A percentile compares a stretch with the other conserved stretches of the same genome.
These are phyloP conservation scores for Takashimella tepidaria DNA, from an alignment of 1,284 basidiomycete species.

Conservation along the genomic window DNA sequence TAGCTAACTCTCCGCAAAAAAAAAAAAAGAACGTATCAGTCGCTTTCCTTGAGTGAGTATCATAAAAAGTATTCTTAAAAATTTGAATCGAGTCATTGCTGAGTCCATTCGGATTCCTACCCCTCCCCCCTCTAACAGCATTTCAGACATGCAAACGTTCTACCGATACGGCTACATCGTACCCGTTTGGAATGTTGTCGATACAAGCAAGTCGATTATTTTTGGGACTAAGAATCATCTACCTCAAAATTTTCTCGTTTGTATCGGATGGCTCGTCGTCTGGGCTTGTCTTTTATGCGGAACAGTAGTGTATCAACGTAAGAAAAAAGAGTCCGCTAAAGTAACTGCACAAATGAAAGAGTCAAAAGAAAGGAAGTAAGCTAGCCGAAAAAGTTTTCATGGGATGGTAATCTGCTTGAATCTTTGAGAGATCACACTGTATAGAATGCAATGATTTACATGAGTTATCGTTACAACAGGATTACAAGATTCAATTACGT, in stretches of 20 bases:
- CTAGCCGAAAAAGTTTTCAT: too few species aligned
- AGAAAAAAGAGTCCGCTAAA: slow-evolving; percentile 15
- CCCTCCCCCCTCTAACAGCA: background rate
- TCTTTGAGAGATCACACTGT: too few species aligned
- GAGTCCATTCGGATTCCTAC: too few species aligned
- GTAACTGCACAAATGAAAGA: slow-evolving; percentile 12
- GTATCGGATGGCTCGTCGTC: slow-evolving; percentile 27
- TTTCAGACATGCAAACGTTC: slow-evolving; percentile 31
- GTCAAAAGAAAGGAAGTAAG: slow-evolving; percentile 20
- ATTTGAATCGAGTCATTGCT: too few species aligned
- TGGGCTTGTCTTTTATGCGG: slow-evolving; percentile 18
- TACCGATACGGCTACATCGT: slow-evolving; percentile 36
- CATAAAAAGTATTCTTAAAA: too few species aligned
- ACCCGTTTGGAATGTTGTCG: slow-evolving; percentile 39
- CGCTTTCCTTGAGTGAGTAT: background rate
- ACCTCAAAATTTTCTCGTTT: slow-evolving; percentile 38
- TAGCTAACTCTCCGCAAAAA: too few species aligned
- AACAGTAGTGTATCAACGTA: slow-evolving; percentile 19
- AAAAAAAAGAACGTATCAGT: slow-evolving; percentile 28
- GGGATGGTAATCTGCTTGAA: too few species aligned
- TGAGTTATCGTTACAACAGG: too few species aligned
- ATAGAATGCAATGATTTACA: too few species aligned
- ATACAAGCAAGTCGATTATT: slow-evolving; percentile 34
- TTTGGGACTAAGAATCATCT: slow-evolving; percentile 42
- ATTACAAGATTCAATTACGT: too few species aligned